Evolutionary conservation across 768 basidiomycete species (phyloP), one percentile per base, ranked within the genome.

Genomic region (Amanita thiersii): DNA sequence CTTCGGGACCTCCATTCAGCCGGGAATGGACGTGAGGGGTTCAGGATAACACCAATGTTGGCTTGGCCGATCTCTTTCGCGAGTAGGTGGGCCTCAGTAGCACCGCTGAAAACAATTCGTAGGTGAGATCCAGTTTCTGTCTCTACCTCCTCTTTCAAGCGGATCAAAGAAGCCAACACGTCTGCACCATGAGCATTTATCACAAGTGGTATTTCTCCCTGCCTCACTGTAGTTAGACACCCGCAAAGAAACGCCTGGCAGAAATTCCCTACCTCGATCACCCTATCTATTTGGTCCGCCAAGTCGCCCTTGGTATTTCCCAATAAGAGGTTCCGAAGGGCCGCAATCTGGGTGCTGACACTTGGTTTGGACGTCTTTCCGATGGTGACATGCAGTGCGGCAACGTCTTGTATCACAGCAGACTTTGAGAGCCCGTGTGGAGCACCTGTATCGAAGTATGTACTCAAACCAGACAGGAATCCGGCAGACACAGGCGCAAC

Each of bases 51-150:
- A 17, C 86, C 86, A 31, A 90, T 64, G 10, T 69, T 63, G 1
- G 84, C 79, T 18, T 66, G 63, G 0, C 77, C 82, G 19, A 93
- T 70, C 47, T 88, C 73, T 40, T 75, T 66, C 1, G 87, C 89
- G 17, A 93, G 60, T 7, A 87, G 56, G 55, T 83, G 80, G 0
- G 80, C 81, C 52, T 89, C 85, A 2, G 69, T 61, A 0, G 73
- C 86, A 34, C 79, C 75, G 3, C 62, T 50, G 44, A 82, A 65
- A 9, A 73, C 73, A 46, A 81, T 49, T 44, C 63, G 61, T 41
- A 85, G 56, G 6, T 48, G 55, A 12, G 55, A 58, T 23, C 68
- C 67, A 10, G 54, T 60, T 29, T 58, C 50, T 1, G 52, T 52
- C 38, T 82, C 80, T 19, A 79, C 61, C 36, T 86, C 81, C 19